These are phyloP conservation scores for Melaleuca quinquenervia DNA, from an alignment of 345 rosid species.

Conservation along the genomic window DNA sequence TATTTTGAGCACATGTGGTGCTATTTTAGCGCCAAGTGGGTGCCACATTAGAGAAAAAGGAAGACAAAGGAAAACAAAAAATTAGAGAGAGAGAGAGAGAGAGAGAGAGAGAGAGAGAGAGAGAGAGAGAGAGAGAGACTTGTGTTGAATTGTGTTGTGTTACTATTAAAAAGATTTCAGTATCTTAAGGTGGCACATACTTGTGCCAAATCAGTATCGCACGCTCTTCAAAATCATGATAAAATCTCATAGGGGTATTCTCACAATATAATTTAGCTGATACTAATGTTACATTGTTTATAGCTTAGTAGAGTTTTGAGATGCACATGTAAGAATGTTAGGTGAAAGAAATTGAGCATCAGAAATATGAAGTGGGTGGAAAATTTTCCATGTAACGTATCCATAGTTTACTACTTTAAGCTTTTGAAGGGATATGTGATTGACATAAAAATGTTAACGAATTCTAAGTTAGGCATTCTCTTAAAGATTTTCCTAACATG, in stretches of 20 bases:
- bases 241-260: neutral
- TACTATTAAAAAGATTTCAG: too few species aligned
- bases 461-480: accelerated
- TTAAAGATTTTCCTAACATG: accelerated
- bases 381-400: neutral
- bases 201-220: neutral
- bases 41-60: neutral
- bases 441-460: neutral
- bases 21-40: neutral
- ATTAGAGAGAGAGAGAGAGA: neutral
- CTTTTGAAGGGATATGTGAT: neutral
- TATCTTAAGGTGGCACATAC: too few species aligned
- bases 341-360: neutral
- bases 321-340: neutral
- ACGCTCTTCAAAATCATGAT: neutral
- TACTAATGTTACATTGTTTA: neutral
- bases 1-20: neutral
- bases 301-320: neutral
- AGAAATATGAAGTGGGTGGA: neutral
- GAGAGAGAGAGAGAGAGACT: neutral
- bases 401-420: neutral
- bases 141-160: too few species aligned
- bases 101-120: neutral
- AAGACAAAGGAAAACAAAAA: neutral
- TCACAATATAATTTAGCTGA: neutral